These are phyloP conservation scores for Cladobotryum mycophilum DNA, from an alignment of 2,329 filamentous ascomycete genomes.

Conservation along the genomic window DNA sequence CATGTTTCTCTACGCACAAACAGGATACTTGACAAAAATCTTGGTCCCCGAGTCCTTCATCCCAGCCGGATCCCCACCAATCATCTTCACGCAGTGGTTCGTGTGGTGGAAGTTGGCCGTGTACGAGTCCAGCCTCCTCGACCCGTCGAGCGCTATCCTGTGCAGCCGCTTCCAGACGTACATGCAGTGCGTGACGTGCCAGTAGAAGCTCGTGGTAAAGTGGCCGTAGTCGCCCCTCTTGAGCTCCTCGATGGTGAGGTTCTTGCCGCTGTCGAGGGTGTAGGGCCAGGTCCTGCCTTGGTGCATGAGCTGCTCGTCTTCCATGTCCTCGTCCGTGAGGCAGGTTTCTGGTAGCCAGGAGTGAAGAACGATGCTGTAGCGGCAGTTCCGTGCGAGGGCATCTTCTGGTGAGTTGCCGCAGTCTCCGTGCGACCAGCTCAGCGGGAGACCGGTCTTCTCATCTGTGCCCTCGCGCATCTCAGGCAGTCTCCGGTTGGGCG, in stretches of 20 bases:
- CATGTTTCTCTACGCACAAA: slow-evolving; percentile 8
- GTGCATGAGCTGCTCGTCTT: slow-evolving; percentile 20
- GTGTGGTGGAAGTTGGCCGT: slow-evolving; percentile 17
- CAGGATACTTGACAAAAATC: slow-evolving; percentile 17
- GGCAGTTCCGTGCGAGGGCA: slow-evolving; percentile 10
- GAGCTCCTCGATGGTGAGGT: slow-evolving; percentile 16
- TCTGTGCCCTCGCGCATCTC: slow-evolving; percentile 13
- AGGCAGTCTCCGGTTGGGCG: slow-evolving; percentile 6
- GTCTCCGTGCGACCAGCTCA: slow-evolving; percentile 12
- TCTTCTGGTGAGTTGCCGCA: slow-evolving; percentile 17
- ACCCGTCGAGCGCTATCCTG: slow-evolving; percentile 14
- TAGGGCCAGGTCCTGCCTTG: slow-evolving; percentile 13
- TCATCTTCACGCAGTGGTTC: slow-evolving; percentile 18
- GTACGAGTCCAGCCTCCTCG: slow-evolving; percentile 15
- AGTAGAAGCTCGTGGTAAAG: slow-evolving; percentile 16
- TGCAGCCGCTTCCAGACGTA: slow-evolving; percentile 19
- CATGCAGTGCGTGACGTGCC: slow-evolving; percentile 18
- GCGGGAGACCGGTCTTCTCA: slow-evolving; percentile 11
- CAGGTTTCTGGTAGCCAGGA: slow-evolving; percentile 17
- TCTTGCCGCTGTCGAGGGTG: slow-evolving; percentile 4
- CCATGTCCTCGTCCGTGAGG: slow-evolving; percentile 14
- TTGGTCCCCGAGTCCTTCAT: slow-evolving; percentile 16
- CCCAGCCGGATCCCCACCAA: slow-evolving; percentile 10
- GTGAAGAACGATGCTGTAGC: slow-evolving; percentile 16
- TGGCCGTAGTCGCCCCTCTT: slow-evolving; percentile 13